phyloP scores from a whole-genome alignment of 345 rosid species.

The Melastoma malabathricum region DNA sequence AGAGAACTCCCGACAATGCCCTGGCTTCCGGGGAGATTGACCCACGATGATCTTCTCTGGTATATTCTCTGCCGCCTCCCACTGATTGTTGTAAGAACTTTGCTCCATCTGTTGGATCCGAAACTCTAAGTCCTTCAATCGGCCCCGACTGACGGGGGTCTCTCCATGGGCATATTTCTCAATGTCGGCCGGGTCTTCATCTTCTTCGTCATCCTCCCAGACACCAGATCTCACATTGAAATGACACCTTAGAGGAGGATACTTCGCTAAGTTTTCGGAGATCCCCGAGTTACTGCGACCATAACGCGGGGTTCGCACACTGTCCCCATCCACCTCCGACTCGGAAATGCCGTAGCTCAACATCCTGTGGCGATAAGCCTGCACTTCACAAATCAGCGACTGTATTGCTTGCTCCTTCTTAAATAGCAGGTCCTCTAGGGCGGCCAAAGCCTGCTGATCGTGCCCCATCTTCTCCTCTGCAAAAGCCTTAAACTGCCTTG shows the following conservation, averaged over 20 bases:
- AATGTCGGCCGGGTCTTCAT: constrained; percentile 47
- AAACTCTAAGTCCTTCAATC: constrained; percentile 59
- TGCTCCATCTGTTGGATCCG: constrained; percentile 70
- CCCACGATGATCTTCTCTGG: constrained; percentile 67
- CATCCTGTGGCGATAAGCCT: constrained; percentile 88
- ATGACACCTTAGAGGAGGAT: constrained; percentile 71
- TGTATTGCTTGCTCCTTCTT: constrained; percentile 83
- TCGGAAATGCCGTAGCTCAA: constrained; percentile 76
- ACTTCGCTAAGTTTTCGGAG: constrained; percentile 18
- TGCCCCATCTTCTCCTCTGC: constrained; percentile 91
- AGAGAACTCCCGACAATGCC: constrained; percentile 40
- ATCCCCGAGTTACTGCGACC: too few relatives aligned
- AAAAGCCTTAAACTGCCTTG: constrained; percentile 74
- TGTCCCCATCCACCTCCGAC: constrained; percentile 53
- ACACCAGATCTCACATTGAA: constrained; percentile 38
- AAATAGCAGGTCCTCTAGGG: constrained; percentile 62
- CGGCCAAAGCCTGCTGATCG: constrained; percentile 67
- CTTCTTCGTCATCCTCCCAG: constrained; percentile 46
- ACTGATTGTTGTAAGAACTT: constrained; percentile 30
- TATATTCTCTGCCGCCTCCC: constrained; percentile 37
- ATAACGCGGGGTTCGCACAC: constrained; percentile 4
- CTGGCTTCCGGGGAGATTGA: constrained; percentile 53
- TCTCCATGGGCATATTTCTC: constrained; percentile 64
- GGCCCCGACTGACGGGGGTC: constrained; percentile 33
- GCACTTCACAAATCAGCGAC: constrained; percentile 60